Conservation (phyloP, 768 basidiomycete genomes). For the Lentinula edodes region DNA sequence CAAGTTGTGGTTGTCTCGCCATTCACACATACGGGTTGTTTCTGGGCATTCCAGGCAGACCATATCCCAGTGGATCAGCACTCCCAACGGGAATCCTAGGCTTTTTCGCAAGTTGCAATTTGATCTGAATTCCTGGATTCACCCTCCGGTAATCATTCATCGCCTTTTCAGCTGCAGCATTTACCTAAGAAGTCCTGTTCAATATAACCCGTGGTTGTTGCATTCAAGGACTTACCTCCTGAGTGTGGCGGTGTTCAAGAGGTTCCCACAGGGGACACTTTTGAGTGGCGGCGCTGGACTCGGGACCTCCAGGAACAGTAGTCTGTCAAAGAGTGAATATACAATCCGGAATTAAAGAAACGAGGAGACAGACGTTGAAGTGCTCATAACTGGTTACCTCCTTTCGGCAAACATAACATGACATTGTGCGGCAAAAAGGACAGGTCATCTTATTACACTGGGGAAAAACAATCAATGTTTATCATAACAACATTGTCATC, state of each 20-base stretch:
- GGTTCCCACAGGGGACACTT: constrained; percentile 70
- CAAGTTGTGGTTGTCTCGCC: not conserved
- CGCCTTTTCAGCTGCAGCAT: constrained; percentile 60
- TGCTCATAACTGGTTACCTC: constrained; percentile 75
- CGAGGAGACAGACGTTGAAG: constrained; percentile 38
- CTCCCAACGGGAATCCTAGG: constrained; percentile 15
- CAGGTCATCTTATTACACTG: constrained; percentile 94
- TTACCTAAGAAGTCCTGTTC: constrained; percentile 41
- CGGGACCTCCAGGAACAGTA: not conserved
- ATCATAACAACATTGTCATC: no score
- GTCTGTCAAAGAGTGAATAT: constrained; percentile 10
- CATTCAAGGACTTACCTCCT: constrained; percentile 44
- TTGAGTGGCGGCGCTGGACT: constrained; percentile 15
- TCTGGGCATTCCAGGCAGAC: constrained; percentile 3
- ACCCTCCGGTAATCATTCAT: constrained; percentile 50
- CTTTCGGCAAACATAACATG: constrained; percentile 81
- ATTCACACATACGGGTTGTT: not conserved
- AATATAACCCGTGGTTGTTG: not conserved
- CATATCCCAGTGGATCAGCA: not conserved
- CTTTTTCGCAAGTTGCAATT: constrained; percentile 58
- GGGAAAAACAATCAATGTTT: not conserved
- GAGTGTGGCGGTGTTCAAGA: constrained; percentile 56
- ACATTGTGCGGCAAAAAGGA: constrained; percentile 62
- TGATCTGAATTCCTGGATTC: constrained; percentile 61
- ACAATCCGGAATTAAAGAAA: constrained; percentile 5